phyloP scores from a whole-genome alignment of 768 basidiomycete genomes.

The Podaxis sp. region DNA sequence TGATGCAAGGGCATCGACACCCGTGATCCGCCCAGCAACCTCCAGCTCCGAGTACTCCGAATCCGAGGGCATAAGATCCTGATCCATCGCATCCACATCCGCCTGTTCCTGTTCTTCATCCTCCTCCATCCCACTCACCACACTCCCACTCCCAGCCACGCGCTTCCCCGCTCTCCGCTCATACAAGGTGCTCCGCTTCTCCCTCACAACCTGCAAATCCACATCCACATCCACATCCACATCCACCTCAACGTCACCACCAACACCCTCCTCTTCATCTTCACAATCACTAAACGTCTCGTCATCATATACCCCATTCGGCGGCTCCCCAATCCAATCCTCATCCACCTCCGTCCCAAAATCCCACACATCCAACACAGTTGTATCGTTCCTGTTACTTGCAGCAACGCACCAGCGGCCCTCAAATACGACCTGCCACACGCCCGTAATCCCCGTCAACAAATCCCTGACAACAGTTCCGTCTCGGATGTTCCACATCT shows the following conservation, averaged over 20 bases:
- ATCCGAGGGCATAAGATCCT: slow-evolving; percentile 48
- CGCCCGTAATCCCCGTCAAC: slow-evolving; percentile 86
- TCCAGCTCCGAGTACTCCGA: slow-evolving; percentile 31
- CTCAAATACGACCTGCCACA: slow-evolving; percentile 98
- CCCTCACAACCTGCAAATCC: slow-evolving; percentile 12
- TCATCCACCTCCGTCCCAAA: slow-evolving; percentile 73
- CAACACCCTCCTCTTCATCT: slow-evolving; percentile 46
- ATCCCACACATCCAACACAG: slow-evolving; percentile 88
- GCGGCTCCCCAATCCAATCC: slow-evolving; percentile 80
- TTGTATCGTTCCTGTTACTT: slow-evolving; percentile 72
- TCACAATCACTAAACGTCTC: slow-evolving; percentile 42
- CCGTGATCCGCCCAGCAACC: slow-evolving; percentile 15
- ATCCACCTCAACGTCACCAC: slow-evolving; percentile 20
- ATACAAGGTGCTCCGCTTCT: slow-evolving; percentile 6
- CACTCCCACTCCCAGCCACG: slow-evolving; percentile 8
- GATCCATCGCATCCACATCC: slow-evolving; percentile 72
- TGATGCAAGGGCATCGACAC: neutral
- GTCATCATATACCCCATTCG: slow-evolving; percentile 67
- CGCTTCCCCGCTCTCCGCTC: slow-evolving; percentile 17
- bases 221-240: slow-evolving; percentile 3
- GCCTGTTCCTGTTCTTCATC: slow-evolving; percentile 47
- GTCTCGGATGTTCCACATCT: slow-evolving; percentile 95
- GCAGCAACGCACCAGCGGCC: slow-evolving; percentile 94
- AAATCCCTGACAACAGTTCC: slow-evolving; percentile 85
- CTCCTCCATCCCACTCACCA: slow-evolving; percentile 14